These are phyloP conservation scores for Punica granatum DNA, from an alignment of 345 rosid genomes.

Conservation along the genomic window DNA sequence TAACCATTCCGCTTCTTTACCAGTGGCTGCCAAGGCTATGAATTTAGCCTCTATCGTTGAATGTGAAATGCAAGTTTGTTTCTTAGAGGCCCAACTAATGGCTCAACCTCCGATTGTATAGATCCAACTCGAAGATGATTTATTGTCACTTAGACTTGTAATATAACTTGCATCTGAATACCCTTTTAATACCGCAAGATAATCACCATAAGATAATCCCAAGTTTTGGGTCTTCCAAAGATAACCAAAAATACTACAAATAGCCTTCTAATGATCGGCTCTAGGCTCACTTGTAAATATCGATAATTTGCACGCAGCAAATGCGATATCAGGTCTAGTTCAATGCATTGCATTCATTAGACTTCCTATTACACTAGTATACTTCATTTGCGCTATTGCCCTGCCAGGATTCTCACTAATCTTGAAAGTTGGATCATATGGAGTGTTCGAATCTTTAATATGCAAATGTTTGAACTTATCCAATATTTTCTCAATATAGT, in stretches of 20 bases:
- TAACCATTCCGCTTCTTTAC: slow-evolving; percentile 2
- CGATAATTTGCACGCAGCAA: not conserved
- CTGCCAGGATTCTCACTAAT: not conserved
- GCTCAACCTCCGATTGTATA: not conserved
- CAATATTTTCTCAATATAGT: not conserved
- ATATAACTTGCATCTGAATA: slow-evolving; percentile 7
- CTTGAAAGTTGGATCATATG: slow-evolving; percentile 4
- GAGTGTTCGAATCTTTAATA: slow-evolving; percentile 1
- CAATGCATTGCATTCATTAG: not conserved
- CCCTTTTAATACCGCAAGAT: not conserved
- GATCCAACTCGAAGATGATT: not conserved
- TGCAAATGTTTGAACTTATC: not conserved
- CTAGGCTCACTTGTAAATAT: slow-evolving; percentile 1
- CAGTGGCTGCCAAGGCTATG: not conserved
- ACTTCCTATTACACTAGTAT: not conserved
- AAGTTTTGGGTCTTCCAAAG: not conserved
- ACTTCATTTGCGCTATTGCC: not conserved
- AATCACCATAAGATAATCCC: not conserved
- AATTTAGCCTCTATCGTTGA: not conserved
- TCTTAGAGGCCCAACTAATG: not conserved
- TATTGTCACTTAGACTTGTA: not conserved
- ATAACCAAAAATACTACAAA: not conserved
- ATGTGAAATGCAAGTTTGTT: not conserved
- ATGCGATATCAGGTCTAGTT: not conserved
- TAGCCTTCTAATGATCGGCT: not conserved